Conservation (phyloP, 2,329 filamentous ascomycete species). For the Plenodomus tracheiphilus region DNA sequence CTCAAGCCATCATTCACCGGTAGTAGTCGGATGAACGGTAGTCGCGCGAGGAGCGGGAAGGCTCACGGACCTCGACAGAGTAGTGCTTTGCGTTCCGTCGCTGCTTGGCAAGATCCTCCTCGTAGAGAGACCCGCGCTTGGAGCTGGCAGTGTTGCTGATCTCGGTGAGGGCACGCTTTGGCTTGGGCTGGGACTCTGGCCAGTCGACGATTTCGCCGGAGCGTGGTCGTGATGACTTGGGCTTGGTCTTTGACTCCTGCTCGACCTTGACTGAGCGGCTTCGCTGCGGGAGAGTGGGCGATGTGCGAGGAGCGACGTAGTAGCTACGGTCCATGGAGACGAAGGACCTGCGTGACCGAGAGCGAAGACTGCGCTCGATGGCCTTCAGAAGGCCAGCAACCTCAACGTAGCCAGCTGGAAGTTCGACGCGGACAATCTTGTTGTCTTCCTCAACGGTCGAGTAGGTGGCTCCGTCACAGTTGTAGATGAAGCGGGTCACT, state of each 20-base stretch:
- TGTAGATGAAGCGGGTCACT: conserved; percentile 51
- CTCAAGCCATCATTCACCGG: conserved; percentile 32
- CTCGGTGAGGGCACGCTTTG: conserved; percentile 30
- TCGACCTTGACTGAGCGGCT: conserved; percentile 39
- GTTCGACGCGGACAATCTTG: conserved; percentile 51
- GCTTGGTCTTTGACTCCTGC: conserved; percentile 28
- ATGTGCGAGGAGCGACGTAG: conserved; percentile 45
- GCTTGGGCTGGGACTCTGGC: conserved; percentile 25
- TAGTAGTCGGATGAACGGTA: conserved; percentile 46
- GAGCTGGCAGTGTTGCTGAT: conserved; percentile 34
- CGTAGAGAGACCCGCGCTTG: conserved; percentile 48
- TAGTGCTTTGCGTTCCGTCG: conserved; percentile 44
- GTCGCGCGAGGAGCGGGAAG: conserved; percentile 43
- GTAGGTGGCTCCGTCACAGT: conserved; percentile 41
- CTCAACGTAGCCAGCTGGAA: conserved; percentile 48
- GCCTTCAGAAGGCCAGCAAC: conserved; percentile 47
- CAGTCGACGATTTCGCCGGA: conserved; percentile 45
- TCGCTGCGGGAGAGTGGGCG: conserved; percentile 26
- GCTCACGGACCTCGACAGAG: conserved; percentile 48
- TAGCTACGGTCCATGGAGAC: conserved; percentile 51
- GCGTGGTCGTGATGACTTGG: conserved; percentile 35
- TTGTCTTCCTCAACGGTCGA: conserved; percentile 41
- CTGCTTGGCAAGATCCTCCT: conserved; percentile 42
- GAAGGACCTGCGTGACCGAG: conserved; percentile 42
- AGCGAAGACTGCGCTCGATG: conserved; percentile 46